Evolutionary conservation across 345 rosid species (phyloP), one percentile per base, ranked within the genome.

Genomic region (Bruguiera gymnorhiza): DNA sequence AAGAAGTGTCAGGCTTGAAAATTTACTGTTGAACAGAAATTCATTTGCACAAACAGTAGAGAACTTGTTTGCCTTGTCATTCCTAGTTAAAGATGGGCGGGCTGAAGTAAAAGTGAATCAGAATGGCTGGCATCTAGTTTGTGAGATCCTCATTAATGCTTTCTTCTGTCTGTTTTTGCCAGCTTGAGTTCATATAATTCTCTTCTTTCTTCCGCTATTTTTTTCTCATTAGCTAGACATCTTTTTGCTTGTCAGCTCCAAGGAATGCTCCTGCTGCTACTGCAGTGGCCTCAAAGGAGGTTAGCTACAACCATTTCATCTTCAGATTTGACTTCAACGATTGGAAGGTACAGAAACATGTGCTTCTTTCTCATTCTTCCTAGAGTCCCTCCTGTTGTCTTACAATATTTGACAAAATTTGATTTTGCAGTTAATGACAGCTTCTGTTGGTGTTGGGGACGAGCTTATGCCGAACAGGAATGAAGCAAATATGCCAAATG

Each of bases 41-140:
- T 84, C 87, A 13, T 84, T 82, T 82, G 70, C 87, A 18, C 85
- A 75, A 70, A 82, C 85, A 5, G 82, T 84, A 61, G 88, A 84
- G 75, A 84, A 82, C 72, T 53, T 84, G 70, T 84, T 84, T 76
- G 75, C 88, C 36, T 66, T 84, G 43, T 84, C 88, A 39, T 84
- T 84, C 74, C 81, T 84, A 27, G 82, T 80, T 24, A 82, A 78
- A 76, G 85, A 82, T 57, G 88, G 88, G 15, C 77, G 88, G 21
- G 88, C 68, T 34, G 74, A 82, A 56, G 68, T 84, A 46, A 60
- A 29, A 26, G 69, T 80, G 70, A 70, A 84, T 31, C 75, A 71
- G 54, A 73, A 75, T 51, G 70, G 79, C 74, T 56, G 70, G 65
- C 88, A 82, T 76, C 60, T 73, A 63, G 82, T 78, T 63, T 82